Base-by-base conservation (phyloP, 2,329 filamentous ascomycete genomes). In the Aspergillaceae sp. region DNA sequence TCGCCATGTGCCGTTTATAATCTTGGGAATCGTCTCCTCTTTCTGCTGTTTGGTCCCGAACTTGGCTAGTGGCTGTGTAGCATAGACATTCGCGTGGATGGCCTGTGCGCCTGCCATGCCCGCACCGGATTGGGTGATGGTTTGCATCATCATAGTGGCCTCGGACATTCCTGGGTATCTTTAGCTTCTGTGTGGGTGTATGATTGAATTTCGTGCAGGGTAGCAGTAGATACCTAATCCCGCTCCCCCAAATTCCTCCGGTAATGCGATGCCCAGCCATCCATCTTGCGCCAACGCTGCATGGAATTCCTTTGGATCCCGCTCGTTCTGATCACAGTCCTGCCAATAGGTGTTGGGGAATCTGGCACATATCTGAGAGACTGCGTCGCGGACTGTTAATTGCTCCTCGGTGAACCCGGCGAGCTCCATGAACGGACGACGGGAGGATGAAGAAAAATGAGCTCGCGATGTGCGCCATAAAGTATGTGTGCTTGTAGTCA, bases 121-220 rank as follows among this genome's bases (percentile, higher is more conserved):
- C 3, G 87, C 87, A 0, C 87, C 87, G 2, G 61, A 64, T 67
- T 89, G 84, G 0, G 83, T 73, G 47, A 90, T 86, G 2, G 86
- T 86, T 57, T 94, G 87, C 73, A 92, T 77, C 86, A 92, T 91
- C 77, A 91, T 86, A 0, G 83, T 87, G 1, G 87, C 87, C 61
- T 92, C 87, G 0, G 84, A 83, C 33, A 94, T 88, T 4, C 62
- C 62, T 65, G 33, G 35, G 19, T 36, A 10, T 3, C 7, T 28
- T n/a, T 27, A 29, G 1, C 2, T 26, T 28, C 10, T 11, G 1
- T 7, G 7, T 11, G 5, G 5, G n/a, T 4, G 7, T n/a, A 4
- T 10, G 11, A 5, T 19, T 19, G 19, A 19, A 19, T 19, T 19
- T 19, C 19, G 19, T 19, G 19, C 19, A 19, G 19, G 19, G 19